Evolutionary conservation across 768 basidiomycete genomes (phyloP).

Genomic region (Lactarius akahatsu): DNA sequence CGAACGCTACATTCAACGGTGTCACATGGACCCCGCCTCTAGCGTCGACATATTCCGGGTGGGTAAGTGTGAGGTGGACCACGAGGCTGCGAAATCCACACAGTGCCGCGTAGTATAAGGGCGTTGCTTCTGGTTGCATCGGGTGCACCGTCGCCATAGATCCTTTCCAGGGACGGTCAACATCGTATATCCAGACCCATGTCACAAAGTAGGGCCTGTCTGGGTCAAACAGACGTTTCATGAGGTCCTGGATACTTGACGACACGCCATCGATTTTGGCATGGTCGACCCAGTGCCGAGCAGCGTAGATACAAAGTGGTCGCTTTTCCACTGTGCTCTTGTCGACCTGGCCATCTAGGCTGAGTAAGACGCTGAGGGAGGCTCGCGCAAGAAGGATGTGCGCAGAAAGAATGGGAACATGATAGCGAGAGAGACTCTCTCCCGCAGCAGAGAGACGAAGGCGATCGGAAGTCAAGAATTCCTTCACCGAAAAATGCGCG

Average conservation of each 20-base stretch:
- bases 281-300: background rate
- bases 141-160: background rate
- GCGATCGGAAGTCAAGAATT: background rate
- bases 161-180: background rate
- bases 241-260: background rate
- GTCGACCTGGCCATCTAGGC: background rate
- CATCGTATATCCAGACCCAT: conserved; percentile 3
- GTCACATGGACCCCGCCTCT: conserved; percentile 1
- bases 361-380: background rate
- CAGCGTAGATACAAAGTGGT: background rate
- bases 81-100: conserved; percentile 5
- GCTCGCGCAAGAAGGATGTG: background rate
- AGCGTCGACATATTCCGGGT: background rate
- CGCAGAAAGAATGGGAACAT: background rate
- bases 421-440: background rate
- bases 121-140: background rate
- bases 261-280: background rate
- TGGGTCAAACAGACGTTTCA: background rate
- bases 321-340: background rate
- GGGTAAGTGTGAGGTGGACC: background rate
- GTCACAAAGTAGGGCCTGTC: background rate
- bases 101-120: conserved; percentile 10
- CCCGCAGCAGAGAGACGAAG: background rate
- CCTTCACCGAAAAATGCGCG: background rate
- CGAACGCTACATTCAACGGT: background rate